These are phyloP conservation scores for Fusarium veterinarium DNA, from an alignment of 2,329 filamentous ascomycete species.

Conservation along the genomic window DNA sequence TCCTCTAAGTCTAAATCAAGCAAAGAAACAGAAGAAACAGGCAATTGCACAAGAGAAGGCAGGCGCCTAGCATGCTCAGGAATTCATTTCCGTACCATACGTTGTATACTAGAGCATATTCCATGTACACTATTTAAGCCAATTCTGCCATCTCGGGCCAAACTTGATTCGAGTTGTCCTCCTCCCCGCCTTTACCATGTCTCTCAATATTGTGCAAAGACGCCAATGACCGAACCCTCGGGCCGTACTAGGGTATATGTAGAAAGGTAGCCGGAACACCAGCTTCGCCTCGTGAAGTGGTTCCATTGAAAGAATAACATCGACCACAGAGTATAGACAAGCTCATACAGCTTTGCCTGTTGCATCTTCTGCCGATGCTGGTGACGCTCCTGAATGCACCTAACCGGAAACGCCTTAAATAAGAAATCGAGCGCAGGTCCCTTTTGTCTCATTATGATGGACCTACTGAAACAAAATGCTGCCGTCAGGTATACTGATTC, in stretches of 20 bases:
- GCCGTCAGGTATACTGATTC: conserved; percentile 68
- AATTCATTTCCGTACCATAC: conserved; percentile 19
- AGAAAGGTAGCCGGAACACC: conserved; percentile 24
- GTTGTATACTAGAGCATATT: conserved; percentile 27
- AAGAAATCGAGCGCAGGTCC: conserved; percentile 7
- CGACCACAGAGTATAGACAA: conserved; percentile 22
- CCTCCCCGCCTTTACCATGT: conserved; percentile 12
- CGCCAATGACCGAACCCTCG: conserved; percentile 21
- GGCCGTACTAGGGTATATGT: conserved; percentile 35
- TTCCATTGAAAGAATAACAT: conserved; percentile 14
- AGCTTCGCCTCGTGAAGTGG: conserved; percentile 6
- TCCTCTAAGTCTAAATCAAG: conserved; percentile 73
- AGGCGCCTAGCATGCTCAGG: conserved; percentile 41
- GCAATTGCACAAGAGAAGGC: conserved; percentile 59
- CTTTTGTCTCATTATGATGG: neutral
- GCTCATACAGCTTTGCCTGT: conserved; percentile 21
- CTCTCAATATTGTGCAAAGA: conserved; percentile 23
- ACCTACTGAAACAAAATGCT: neutral
- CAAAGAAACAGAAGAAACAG: conserved; percentile 73
- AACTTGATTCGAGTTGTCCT: conserved; percentile 7
- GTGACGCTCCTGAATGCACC: conserved; percentile 41
- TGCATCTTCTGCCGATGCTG: conserved; percentile 38
- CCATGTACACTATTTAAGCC: conserved; percentile 34
- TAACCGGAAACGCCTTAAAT: conserved; percentile 37
- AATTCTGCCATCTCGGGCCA: conserved; percentile 25